Evolutionary conservation across 768 basidiomycete species (phyloP).

Genomic region (Mycena amicta): DNA sequence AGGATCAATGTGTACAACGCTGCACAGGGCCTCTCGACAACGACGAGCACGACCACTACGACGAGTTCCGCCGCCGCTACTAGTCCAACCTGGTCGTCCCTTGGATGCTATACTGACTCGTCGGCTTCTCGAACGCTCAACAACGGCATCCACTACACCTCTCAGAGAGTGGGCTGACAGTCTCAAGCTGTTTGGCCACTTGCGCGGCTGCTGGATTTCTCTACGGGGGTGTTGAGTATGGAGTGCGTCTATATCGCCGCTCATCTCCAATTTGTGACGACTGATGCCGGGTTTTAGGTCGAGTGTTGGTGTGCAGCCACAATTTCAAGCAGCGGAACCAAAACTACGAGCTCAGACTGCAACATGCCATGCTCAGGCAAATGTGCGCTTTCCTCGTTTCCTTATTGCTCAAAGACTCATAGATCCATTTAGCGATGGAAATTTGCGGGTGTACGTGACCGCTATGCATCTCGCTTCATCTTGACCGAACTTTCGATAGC

Average conservation of each 20-base stretch:
- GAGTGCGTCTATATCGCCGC: slow-evolving; percentile 7
- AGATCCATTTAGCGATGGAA: slow-evolving; percentile 26
- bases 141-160: slow-evolving; percentile 20
- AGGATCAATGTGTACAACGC: slow-evolving; percentile 8
- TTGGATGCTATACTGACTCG: slow-evolving; percentile 25
- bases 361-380: slow-evolving; percentile 35
- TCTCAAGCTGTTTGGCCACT: slow-evolving; percentile 31
- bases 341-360: slow-evolving; percentile 30
- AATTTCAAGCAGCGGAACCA: slow-evolving; percentile 24
- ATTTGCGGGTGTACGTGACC: slow-evolving; percentile 29
- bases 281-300: neutral
- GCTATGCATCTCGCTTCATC: neutral
- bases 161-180: slow-evolving; percentile 24
- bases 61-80: neutral
- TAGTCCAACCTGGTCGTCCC: slow-evolving; percentile 18
- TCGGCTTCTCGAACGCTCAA: slow-evolving; percentile 24
- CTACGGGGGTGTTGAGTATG: slow-evolving; percentile 37
- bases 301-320: slow-evolving; percentile 36
- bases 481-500: neutral
- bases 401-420: no score
- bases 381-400: slow-evolving; percentile 27
- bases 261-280: neutral
- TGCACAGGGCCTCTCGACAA: neutral
- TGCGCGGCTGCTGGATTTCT: slow-evolving; percentile 30
- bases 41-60: neutral